These are phyloP conservation scores for Chloranthus sessilifolius DNA, from an alignment of 164 flowering plant species.

Conservation along the genomic window DNA sequence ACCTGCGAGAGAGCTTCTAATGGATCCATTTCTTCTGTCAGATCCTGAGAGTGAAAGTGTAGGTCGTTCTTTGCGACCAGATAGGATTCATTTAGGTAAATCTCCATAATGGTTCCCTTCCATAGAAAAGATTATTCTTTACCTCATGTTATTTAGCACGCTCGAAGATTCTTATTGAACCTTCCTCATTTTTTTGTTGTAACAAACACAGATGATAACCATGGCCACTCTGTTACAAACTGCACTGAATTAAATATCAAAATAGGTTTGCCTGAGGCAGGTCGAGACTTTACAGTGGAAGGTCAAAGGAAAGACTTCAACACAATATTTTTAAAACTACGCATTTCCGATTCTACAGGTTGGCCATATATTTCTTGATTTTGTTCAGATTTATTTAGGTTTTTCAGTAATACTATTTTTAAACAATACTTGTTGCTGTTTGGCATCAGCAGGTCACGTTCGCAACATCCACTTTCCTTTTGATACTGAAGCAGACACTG, in stretches of 20 bases:
- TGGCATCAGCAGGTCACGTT: constrained; percentile 46
- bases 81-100: constrained; percentile 34
- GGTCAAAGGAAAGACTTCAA: constrained; percentile 75
- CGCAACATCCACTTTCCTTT: constrained; percentile 96
- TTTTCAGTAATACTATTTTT: background rate
- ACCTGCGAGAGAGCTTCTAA: constrained; percentile 70
- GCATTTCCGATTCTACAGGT: constrained; percentile 82
- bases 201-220: constrained; percentile 27
- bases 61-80: constrained; percentile 20
- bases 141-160: background rate
- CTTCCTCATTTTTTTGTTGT: background rate
- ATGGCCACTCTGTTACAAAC: constrained; percentile 13
- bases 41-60: constrained; percentile 46
- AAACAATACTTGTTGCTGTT: background rate
- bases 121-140: background rate
- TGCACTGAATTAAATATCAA: constrained; percentile 3
- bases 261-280: constrained; percentile 26
- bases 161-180: background rate
- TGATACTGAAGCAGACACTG: constrained; percentile 72
- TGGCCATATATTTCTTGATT: constrained; percentile 7
- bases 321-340: constrained; percentile 73
- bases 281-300: constrained; percentile 57
- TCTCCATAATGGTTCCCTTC: background rate
- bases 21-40: constrained; percentile 71
- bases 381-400: constrained; percentile 5